Evolutionary conservation across 306 rosid species (phyloP).

Genomic region (Lagenaria siceraria): DNA sequence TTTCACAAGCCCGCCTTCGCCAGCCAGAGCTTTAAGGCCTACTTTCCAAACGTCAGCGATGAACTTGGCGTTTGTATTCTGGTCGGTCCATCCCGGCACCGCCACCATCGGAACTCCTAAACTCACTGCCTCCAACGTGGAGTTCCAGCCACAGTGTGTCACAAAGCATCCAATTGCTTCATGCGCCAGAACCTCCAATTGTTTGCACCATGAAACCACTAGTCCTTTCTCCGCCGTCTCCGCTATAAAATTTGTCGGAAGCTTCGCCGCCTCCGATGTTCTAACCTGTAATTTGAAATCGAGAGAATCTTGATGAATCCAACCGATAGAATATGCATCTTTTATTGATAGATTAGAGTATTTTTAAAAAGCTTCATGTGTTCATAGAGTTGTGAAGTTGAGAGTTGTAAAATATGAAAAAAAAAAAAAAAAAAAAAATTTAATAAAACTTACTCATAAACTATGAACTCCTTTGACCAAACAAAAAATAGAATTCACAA

Average conservation of each 20-base stretch:
- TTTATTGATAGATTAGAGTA: too few species aligned
- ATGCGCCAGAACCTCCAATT: neutral
- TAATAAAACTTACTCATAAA: too few species aligned
- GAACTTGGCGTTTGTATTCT: neutral
- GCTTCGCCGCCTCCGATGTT: constrained; percentile 8
- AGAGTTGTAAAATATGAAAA: too few species aligned
- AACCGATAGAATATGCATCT: too few species aligned
- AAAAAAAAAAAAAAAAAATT: too few species aligned
- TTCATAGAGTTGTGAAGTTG: too few species aligned
- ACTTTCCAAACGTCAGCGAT: neutral
- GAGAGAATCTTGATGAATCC: neutral
- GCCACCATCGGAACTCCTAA: neutral
- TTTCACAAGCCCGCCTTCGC: neutral
- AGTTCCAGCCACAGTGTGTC: neutral
- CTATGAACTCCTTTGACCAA: too few species aligned
- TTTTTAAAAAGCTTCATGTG: too few species aligned
- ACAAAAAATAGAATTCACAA: too few species aligned
- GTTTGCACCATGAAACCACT: constrained; percentile 7
- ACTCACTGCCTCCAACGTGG: neutral
- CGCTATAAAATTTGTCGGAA: constrained; percentile 5
- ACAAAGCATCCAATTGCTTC: neutral
- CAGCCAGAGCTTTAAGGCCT: neutral
- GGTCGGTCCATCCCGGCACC: neutral
- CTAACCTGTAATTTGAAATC: neutral
- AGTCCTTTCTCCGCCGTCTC: constrained; percentile 6